Evolutionary conservation across 306 rosid species (phyloP).

Genomic region (Comarum palustre): DNA sequence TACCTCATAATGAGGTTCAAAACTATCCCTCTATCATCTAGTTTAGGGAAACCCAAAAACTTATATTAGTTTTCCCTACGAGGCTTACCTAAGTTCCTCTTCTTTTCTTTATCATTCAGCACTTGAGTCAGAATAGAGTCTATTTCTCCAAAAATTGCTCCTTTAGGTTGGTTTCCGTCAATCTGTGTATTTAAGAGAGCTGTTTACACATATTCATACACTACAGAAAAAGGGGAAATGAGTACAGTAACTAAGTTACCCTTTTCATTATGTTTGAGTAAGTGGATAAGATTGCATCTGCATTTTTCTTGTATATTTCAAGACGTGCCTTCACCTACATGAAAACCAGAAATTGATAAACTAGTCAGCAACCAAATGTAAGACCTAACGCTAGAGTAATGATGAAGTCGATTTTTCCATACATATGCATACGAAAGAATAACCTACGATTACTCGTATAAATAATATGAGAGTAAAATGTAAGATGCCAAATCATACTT

Average conservation of each 20-base stretch:
- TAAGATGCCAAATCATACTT: slow-evolving; percentile 39
- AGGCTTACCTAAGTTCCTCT: slow-evolving; percentile 44
- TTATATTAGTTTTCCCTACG: too few species aligned
- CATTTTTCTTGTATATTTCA: slow-evolving; percentile 73
- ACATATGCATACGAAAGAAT: background rate
- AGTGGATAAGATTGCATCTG: slow-evolving; percentile 58
- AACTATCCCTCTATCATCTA: slow-evolving; percentile 10
- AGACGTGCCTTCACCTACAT: slow-evolving; percentile 77
- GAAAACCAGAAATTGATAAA: background rate
- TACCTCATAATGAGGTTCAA: slow-evolving; percentile 14
- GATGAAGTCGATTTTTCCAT: background rate
- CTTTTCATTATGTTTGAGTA: slow-evolving; percentile 62
- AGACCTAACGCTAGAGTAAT: background rate
- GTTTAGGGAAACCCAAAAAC: slow-evolving; percentile 17
- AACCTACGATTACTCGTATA: background rate
- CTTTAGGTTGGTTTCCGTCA: slow-evolving; percentile 71
- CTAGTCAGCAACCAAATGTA: slow-evolving; percentile 12
- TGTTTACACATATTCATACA: slow-evolving; percentile 16
- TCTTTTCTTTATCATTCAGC: slow-evolving; percentile 43
- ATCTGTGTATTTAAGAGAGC: slow-evolving; percentile 45
- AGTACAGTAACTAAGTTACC: slow-evolving; percentile 39
- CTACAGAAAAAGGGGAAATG: slow-evolving; percentile 5
- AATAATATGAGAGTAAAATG: background rate
- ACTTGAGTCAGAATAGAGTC: slow-evolving; percentile 56
- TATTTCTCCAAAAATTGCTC: slow-evolving; percentile 64